These are phyloP conservation scores for Trichoderma harzianum DNA, from an alignment of 2,329 filamentous ascomycete species.

Conservation along the genomic window DNA sequence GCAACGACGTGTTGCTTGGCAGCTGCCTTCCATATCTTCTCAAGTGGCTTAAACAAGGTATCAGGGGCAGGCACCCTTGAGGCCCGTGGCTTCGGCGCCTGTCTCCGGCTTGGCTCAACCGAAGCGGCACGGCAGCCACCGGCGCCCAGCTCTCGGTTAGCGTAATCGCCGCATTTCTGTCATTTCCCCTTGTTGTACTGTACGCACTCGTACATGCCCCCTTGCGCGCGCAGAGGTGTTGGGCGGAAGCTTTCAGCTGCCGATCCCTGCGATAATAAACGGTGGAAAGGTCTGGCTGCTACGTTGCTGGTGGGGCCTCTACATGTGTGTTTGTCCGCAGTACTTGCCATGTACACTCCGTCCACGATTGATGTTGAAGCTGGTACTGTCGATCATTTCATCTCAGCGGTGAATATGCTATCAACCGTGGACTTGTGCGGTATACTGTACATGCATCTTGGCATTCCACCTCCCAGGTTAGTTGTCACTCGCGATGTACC, in stretches of 20 bases:
- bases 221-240: neutral
- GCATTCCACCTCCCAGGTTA: neutral
- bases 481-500: neutral
- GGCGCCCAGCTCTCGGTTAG: neutral
- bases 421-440: neutral
- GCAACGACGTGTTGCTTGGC: neutral
- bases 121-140: constrained; percentile 1
- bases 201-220: too few relatives aligned
- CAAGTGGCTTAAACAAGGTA: neutral
- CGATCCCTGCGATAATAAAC: constrained; percentile 1
- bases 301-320: neutral
- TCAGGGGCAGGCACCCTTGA: neutral
- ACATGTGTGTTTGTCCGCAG: neutral
- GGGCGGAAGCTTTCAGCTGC: neutral
- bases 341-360: neutral
- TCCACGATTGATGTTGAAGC: constrained; percentile 29
- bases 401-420: constrained; percentile 5
- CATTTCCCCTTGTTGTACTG: neutral
- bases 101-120: neutral
- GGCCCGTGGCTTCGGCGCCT: neutral
- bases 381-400: constrained; percentile 32
- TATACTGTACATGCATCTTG: neutral
- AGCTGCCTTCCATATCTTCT: neutral
- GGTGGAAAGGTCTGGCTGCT: neutral
- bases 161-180: neutral